Evolutionary conservation across 164 flowering plant genomes (phyloP), one percentile per base, ranked within the genome.

Genomic region (Dillenia suffruticosa): DNA sequence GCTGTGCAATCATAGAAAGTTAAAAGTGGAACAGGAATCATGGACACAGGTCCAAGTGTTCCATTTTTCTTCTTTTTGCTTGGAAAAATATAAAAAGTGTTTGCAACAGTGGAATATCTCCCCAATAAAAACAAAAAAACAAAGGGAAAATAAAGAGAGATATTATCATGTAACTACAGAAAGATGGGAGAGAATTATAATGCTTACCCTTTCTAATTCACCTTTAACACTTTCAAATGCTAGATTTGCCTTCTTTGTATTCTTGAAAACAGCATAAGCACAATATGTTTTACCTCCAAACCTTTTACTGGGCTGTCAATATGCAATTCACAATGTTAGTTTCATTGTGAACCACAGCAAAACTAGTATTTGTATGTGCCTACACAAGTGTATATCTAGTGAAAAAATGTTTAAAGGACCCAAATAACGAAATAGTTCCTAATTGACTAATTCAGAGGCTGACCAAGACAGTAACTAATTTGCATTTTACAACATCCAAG

Each of bases 161-260:
- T 44, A 10, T n/a, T 40, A 13, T 12, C 13, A 26, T 9, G 12
- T 15, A 55, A 16, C 17, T 10, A 26, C 32, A 43, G 13, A 49
- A 24, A 55, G 15, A 10, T 10, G 1, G 11, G 10, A 52, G 17
- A 9, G 8, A 43, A 24, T 24, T 24, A 19, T 44, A n/a, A 11
- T n/a, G 48, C 46, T 15, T 77, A 83, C 96, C 87, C 79, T 77
- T 16, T 61, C 79, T 48, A 24, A 44, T 12, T 26, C 52, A n/a
- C 92, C 85, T 46, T 69, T 24, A 15, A 84, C 16, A 16, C 62
- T 78, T 66, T 82, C 80, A 74, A 74, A 90, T 66, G 87, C 83
- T 61, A 64, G 57, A 50, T 59, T 2, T 51, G 93, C 93, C 59
- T 81, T 79, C 44, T 79, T 59, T 57, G 68, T 67, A 76, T 55